Base-by-base conservation (phyloP, 2,329 filamentous ascomycete genomes). In the Pseudocercospora macadamiae region DNA sequence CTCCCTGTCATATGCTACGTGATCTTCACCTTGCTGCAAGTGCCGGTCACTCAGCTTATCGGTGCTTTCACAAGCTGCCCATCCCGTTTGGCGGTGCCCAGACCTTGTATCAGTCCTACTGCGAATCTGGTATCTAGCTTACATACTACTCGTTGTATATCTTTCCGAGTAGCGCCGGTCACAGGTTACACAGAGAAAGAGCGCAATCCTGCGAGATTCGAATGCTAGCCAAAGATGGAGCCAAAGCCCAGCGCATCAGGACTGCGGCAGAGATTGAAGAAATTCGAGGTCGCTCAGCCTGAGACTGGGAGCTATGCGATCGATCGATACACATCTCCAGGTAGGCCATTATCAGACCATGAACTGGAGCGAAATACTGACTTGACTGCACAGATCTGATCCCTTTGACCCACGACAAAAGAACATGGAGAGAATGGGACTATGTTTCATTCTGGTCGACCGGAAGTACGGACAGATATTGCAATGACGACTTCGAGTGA, bases 311-410 rank as follows among this genome's bases (percentile, higher is more conserved):
- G 26, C 2, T 61, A 61, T 55, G 34, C 32, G 14, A 61, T 61
- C 8, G 59, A 61, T 26, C 59, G 37, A 12, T 61, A 61, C 39
- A 61, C 59, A 23, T 58, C 39, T 37, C 59, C 59, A 36, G 59
- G 59, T 58, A 54, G 8, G 36, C 32, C 2, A n/a, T 26, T n/a
- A 3, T 32, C 7, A 6, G 25, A 57, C 19, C 23, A 16, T 26
- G n/a, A n/a, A n/a, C n/a, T n/a, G n/a, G n/a, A n/a, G 42, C 8
- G 42, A 10, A 47, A n/a, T 39, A n/a, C 23, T 14, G 21, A 28
- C 23, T 28, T 26, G 4, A 32, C 28, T 32, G 10, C 32, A 14
- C 16, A 59, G 56, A 59, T 51, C 51, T 59, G n/a, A 32, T 59
- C 1, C 56, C 56, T 0, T 21, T 59, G 42, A 49, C 42, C 5